phyloP scores from a whole-genome alignment of 2,329 filamentous ascomycete genomes.

The Lasiodiplodia citricola region DNA sequence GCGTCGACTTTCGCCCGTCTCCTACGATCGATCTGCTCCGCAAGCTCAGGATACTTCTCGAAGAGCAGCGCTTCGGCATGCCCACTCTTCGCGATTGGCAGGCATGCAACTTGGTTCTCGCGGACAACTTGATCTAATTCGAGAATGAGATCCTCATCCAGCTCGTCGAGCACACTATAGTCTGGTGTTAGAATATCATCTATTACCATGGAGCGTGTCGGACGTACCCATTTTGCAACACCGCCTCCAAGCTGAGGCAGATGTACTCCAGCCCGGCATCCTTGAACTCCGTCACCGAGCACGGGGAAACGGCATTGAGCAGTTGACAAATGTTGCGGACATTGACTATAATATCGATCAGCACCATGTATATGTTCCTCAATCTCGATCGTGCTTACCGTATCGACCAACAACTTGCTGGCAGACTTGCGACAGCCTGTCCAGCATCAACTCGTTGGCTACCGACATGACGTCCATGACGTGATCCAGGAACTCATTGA shows the following conservation, averaged over 20 bases:
- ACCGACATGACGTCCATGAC: conserved; percentile 88
- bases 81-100: conserved; percentile 78
- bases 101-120: conserved; percentile 78
- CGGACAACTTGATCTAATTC: conserved; percentile 83
- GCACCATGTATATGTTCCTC: conserved; percentile 34
- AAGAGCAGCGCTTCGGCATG: conserved; percentile 70
- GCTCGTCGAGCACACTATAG: conserved; percentile 72
- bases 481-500: conserved; percentile 88
- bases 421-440: conserved; percentile 86
- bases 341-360: conserved; percentile 59
- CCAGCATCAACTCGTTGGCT: conserved; percentile 94
- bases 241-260: conserved; percentile 86
- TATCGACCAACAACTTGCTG: conserved; percentile 83
- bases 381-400: conserved; percentile 51
- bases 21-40: conserved; percentile 70
- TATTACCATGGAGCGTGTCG: not conserved
- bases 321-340: conserved; percentile 84
- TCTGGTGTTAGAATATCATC: conserved; percentile 27
- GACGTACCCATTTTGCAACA: conserved; percentile 80
- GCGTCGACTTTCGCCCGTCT: conserved; percentile 73
- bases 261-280: conserved; percentile 88
- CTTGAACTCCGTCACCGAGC: conserved; percentile 83
- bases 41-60: conserved; percentile 68
- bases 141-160: conserved; percentile 80
- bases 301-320: conserved; percentile 84